phyloP scores from a whole-genome alignment of 208 protist genomes.

The Jaenimonas drosophilae region DNA sequence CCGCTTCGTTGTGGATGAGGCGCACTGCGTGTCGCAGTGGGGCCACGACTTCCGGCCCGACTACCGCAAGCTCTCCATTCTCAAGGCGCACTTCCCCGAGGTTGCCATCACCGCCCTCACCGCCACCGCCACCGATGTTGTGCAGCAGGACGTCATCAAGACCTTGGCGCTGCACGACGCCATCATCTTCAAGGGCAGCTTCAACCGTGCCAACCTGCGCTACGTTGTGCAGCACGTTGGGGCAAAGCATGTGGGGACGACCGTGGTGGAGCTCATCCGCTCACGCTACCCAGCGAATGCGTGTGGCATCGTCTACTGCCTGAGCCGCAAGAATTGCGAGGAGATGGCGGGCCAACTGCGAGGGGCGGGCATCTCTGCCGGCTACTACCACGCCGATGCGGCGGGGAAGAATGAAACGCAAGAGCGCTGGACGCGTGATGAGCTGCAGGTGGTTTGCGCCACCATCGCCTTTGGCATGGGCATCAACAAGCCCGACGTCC shows the following conservation, averaged over 20 bases:
- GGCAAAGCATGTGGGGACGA: conserved; percentile 23
- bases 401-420: conserved; percentile 62
- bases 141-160: conserved; percentile 85
- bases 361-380: conserved; percentile 38
- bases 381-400: conserved; percentile 74
- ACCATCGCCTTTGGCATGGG: conserved; percentile 98
- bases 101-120: conserved; percentile 78
- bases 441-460: conserved; percentile 92
- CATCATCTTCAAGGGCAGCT: conserved; percentile 76
- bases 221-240: conserved; percentile 61
- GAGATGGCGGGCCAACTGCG: conserved; percentile 53
- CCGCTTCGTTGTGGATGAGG: conserved; percentile 93
- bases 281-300: conserved; percentile 40
- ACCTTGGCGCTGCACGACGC: conserved; percentile 44
- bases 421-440: conserved; percentile 85
- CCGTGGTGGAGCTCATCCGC: conserved; percentile 58
- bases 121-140: conserved; percentile 72
- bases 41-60: conserved; percentile 94
- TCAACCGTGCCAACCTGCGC: conserved; percentile 70
- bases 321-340: conserved; percentile 77
- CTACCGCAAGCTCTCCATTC: conserved; percentile 64
- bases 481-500: conserved; percentile 97
- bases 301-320: conserved; percentile 84
- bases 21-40: conserved; percentile 96
- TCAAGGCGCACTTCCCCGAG: conserved; percentile 55